Evolutionary conservation across 306 rosid genomes (phyloP).

Genomic region (Dicorynia guianensis): DNA sequence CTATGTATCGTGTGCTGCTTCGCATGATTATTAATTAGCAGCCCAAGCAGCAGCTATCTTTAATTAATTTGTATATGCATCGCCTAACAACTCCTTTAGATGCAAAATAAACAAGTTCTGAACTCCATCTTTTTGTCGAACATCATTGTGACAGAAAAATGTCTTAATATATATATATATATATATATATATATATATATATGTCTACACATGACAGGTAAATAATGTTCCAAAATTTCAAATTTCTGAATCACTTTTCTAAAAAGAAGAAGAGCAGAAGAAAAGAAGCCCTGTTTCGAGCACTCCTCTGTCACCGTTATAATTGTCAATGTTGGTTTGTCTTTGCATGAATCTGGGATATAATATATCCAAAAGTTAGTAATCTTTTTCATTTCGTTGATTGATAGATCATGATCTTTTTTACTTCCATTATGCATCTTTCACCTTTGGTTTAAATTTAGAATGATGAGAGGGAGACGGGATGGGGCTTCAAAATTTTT

Average conservation of each 20-base stretch:
- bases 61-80: not conserved
- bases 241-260: slow-evolving; percentile 17
- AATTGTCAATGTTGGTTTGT: slow-evolving; percentile 43
- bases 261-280: slow-evolving; percentile 2
- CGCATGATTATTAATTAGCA: too few relatives aligned
- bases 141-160: slow-evolving; percentile 44
- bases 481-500: slow-evolving; percentile 38
- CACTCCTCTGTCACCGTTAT: slow-evolving; percentile 47
- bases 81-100: slow-evolving; percentile 4
- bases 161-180: too few relatives aligned
- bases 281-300: slow-evolving; percentile 27
- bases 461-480: slow-evolving; percentile 46
- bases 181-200: too few relatives aligned
- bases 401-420: slow-evolving; percentile 77
- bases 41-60: not conserved
- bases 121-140: slow-evolving; percentile 42
- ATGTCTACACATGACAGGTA: slow-evolving; percentile 37
- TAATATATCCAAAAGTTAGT: slow-evolving; percentile 52
- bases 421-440: slow-evolving; percentile 48
- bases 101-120: slow-evolving; percentile 18
- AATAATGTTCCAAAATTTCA: slow-evolving; percentile 39
- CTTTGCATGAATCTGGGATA: slow-evolving; percentile 49
- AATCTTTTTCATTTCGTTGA: slow-evolving; percentile 63
- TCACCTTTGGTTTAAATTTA: slow-evolving; percentile 56
- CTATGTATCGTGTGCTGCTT: not conserved